phyloP scores from a whole-genome alignment of 164 flowering plant genomes.

The Piper longum region DNA sequence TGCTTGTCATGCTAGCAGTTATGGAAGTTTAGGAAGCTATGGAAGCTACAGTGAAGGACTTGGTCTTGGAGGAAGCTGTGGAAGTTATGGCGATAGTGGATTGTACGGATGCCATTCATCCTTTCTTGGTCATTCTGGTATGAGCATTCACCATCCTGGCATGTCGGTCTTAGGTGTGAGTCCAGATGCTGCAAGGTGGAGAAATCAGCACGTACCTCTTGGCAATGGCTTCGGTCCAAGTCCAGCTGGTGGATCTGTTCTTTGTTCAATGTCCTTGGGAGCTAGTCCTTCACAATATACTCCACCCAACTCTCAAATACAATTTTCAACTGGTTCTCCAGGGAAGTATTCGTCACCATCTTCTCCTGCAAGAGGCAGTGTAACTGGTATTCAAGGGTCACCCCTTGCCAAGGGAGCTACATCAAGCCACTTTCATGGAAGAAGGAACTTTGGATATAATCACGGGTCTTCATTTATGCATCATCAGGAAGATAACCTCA shows the following conservation, averaged over 20 bases:
- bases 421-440: conserved; percentile 47
- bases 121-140: conserved; percentile 59
- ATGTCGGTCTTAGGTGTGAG: conserved; percentile 58
- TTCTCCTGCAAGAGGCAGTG: conserved; percentile 73
- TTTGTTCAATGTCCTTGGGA: conserved; percentile 77
- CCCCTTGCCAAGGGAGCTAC: conserved; percentile 72
- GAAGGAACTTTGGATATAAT: conserved; percentile 58
- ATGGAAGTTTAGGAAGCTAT: conserved; percentile 91
- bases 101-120: conserved; percentile 75
- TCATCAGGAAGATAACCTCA: conserved; percentile 32
- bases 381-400: conserved; percentile 57
- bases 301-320: conserved; percentile 65
- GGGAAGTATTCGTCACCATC: conserved; percentile 76
- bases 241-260: conserved; percentile 44
- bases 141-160: conserved; percentile 52
- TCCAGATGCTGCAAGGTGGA: conserved; percentile 60
- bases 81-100: conserved; percentile 74
- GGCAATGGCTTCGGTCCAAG: conserved; percentile 75
- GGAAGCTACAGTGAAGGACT: conserved; percentile 74
- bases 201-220: conserved; percentile 46
- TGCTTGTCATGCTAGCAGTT: conserved; percentile 63
- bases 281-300: conserved; percentile 94
- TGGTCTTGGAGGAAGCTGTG: conserved; percentile 79
- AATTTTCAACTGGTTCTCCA: conserved; percentile 63
- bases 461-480: conserved; percentile 29